phyloP scores from a whole-genome alignment of 768 basidiomycete genomes.

The Glaciozyma martinii region DNA sequence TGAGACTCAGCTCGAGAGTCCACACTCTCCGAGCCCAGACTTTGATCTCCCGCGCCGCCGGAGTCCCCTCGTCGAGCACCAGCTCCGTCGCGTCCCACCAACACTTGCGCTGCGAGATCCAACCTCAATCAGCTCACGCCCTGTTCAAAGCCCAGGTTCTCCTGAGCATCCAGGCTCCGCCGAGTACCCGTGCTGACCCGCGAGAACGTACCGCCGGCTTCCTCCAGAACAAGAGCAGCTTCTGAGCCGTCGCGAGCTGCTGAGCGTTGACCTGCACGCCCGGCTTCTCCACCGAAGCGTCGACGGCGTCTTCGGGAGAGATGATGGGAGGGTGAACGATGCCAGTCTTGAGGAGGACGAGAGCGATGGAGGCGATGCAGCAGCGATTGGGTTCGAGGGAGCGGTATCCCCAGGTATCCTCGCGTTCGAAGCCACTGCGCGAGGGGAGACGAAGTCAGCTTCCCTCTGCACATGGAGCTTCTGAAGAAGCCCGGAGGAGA shows the following conservation, averaged over 20 bases:
- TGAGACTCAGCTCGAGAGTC: constrained; percentile 93
- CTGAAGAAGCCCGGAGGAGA: background rate
- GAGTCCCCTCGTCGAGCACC: constrained; percentile 46
- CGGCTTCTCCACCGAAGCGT: constrained; percentile 24
- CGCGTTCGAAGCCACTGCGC: constrained; percentile 81
- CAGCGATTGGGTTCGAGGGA: constrained; percentile 91
- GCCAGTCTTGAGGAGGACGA: constrained; percentile 94
- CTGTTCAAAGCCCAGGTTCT: background rate
- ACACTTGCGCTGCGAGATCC: constrained; percentile 73
- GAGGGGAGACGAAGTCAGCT: background rate
- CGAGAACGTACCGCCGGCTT: constrained; percentile 82
- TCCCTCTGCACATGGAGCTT: background rate
- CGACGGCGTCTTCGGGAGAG: background rate
- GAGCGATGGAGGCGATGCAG: constrained; percentile 95
- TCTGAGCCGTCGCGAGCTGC: constrained; percentile 97
- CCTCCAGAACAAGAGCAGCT: constrained; percentile 93
- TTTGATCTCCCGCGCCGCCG: constrained; percentile 56
- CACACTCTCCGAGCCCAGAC: constrained; percentile 96
- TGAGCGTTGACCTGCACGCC: constrained; percentile 74
- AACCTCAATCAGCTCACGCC: background rate
- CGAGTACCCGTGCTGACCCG: too few relatives aligned
- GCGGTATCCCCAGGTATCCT: constrained; percentile 97
- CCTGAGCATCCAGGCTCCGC: constrained; percentile 5
- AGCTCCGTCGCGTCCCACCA: constrained; percentile 98
- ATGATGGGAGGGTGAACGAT: constrained; percentile 59